A percentile compares a stretch with the other conserved stretches of the same genome.
Evolutionary conservation across 1,284 basidiomycete genomes (phyloP).

Genomic region (Microbotryum violaceum): DNA sequence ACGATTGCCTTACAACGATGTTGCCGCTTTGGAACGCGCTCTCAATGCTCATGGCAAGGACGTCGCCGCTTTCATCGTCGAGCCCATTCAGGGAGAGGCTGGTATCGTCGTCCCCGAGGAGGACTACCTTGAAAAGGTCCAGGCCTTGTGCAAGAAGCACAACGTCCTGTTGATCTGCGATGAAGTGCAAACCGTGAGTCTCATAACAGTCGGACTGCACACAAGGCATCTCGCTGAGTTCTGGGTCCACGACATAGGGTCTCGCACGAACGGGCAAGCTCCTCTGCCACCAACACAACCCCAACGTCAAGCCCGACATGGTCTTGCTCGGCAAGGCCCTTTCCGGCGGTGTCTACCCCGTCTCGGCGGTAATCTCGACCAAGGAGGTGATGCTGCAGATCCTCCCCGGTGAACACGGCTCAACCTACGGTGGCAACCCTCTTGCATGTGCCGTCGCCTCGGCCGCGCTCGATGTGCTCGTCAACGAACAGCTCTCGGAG

Average conservation of each 20-base stretch:
- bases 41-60: conserved; percentile 73
- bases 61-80: conserved; percentile 87
- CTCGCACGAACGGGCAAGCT: conserved; percentile 76
- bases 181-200: conserved; percentile 75
- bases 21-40: conserved; percentile 73
- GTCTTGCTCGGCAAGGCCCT: conserved; percentile 92
- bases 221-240: conserved; percentile 35
- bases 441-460: conserved; percentile 90
- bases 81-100: conserved; percentile 97
- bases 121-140: conserved; percentile 72
- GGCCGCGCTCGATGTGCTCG: conserved; percentile 78
- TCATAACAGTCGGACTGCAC: conserved; percentile 31
- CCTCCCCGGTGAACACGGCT: conserved; percentile 95
- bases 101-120: conserved; percentile 88
- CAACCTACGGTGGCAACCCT: conserved; percentile 74
- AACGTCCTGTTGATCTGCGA: conserved; percentile 94
- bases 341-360: conserved; percentile 93
- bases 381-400: conserved; percentile 90
- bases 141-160: conserved; percentile 81
- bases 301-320: conserved; percentile 77
- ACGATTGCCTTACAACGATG: conserved; percentile 68
- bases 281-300: conserved; percentile 77
- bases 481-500: conserved; percentile 73
- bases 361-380: conserved; percentile 86
- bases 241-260: conserved; percentile 48